Evolutionary conservation across 805 yeast genomes (phyloP).

Genomic region (Scheffersomyces lignosus): DNA sequence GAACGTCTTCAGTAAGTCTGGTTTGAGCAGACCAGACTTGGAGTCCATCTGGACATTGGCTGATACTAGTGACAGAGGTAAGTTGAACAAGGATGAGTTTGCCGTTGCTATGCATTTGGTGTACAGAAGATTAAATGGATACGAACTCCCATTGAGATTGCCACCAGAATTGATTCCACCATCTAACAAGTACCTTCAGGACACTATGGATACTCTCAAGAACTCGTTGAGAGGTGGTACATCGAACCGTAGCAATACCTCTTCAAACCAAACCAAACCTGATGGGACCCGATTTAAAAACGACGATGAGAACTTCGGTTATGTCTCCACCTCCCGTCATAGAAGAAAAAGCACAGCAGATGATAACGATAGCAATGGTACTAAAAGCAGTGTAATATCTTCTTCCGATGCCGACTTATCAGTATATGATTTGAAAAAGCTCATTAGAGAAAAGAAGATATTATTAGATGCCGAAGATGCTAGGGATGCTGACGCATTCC

Average conservation of each 20-base stretch:
- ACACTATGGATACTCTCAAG: constrained; percentile 69
- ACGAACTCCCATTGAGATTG: constrained; percentile 73
- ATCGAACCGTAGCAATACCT: constrained; percentile 16
- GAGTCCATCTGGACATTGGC: constrained; percentile 90
- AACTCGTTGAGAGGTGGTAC: constrained; percentile 50
- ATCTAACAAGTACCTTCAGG: constrained; percentile 71
- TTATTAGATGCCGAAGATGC: constrained; percentile 71
- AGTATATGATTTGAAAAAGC: constrained; percentile 58
- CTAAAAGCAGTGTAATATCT: constrained; percentile 13
- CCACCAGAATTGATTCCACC: constrained; percentile 94
- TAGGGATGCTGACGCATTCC: constrained; percentile 50
- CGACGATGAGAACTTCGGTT: constrained; percentile 67
- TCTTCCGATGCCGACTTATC: constrained; percentile 38
- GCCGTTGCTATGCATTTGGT: constrained; percentile 97
- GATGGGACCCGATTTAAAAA: constrained; percentile 57
- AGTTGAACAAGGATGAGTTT: constrained; percentile 84
- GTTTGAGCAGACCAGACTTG: constrained; percentile 78
- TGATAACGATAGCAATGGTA: constrained; percentile 10
- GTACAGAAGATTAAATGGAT: constrained; percentile 86
- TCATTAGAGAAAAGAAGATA: constrained; percentile 70
- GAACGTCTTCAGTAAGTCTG: constrained; percentile 85
- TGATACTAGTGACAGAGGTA: constrained; percentile 80
- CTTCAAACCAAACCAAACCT: constrained; percentile 17
- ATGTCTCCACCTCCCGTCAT: constrained; percentile 68
- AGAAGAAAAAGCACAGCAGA: constrained; percentile 34